Evolutionary conservation across 2,329 filamentous ascomycete genomes (phyloP), one percentile per base, ranked within the genome.

Genomic region (Penicillium janthinellum): DNA sequence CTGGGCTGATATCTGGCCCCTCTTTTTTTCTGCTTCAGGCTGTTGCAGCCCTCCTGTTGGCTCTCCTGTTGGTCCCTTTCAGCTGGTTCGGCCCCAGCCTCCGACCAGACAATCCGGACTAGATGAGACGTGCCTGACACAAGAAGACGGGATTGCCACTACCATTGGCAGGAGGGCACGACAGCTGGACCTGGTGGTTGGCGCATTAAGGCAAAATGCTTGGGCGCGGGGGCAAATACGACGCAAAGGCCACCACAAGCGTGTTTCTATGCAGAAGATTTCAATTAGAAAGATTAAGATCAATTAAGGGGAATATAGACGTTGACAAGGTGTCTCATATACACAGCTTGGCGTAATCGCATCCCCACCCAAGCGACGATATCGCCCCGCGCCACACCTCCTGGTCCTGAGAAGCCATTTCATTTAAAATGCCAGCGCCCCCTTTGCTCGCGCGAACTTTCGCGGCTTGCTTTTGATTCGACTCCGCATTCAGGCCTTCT

Each of bases 401-500:
- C 50, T 53, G 54, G 42, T 62, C 47, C 58, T 59, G 47, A 53
- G 64, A 62, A 64, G 64, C 62, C 38, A 34, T 44, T 44, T 54
- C 51, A 37, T 45, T 47, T 45, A 45, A 55, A 55, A 25, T 20
- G 14, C 41, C 20, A 12, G 38, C 41, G 25, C 47, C 52, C 56
- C 58, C 56, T 28, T 17, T 42, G 49, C 28, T 52, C 48, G 59
- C 57, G 51, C 59, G 57, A 31, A 51, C n/a, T 44, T 48, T 54
- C 31, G 35, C 52, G 37, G 44, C 49, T 53, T 59, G 44, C 50
- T 57, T 49, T 58, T 63, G 39, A 53, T 53, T 64, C 66, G 47
- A 44, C 45, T 62, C 42, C 59, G 50, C 45, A 56, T 41, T 35
- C 48, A 56, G 66, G 74, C 66, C 72, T 75, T 77, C 75, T 72